These are phyloP conservation scores for Saccharomyces hybrid DNA, from an alignment of 1,139 yeast genomes.

Conservation along the genomic window DNA sequence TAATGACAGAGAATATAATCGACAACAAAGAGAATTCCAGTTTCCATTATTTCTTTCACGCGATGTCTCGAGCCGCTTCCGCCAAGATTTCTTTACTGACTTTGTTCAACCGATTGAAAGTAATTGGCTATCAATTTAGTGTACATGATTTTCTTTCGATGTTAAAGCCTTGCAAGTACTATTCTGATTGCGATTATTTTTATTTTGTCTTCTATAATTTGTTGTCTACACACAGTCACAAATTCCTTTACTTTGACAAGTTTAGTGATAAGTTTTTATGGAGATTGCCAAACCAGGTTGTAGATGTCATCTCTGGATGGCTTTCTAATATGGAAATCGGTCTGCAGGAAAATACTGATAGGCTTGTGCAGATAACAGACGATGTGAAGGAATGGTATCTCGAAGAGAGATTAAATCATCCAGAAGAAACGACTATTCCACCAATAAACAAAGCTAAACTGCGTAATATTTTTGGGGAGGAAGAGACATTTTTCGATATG, in stretches of 20 bases:
- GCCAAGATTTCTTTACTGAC: not conserved
- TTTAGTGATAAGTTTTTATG: not conserved
- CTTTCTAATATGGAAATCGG: not conserved
- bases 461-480: not conserved
- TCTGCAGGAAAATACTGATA: not conserved
- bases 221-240: not conserved
- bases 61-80: not conserved
- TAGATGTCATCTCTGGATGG: not conserved
- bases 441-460: not conserved
- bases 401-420: not conserved
- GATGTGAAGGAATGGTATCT: not conserved
- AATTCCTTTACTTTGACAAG: slow-evolving; percentile 2
- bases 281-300: not conserved
- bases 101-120: slow-evolving; percentile 1
- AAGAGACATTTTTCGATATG: not conserved
- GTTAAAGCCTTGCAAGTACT: slow-evolving; percentile 11
- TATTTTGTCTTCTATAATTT: slow-evolving; percentile 14
- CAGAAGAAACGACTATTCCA: not conserved
- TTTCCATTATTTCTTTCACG: slow-evolving; percentile 5
- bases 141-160: slow-evolving; percentile 13
- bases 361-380: not conserved
- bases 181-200: slow-evolving; percentile 7
- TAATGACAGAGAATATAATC: slow-evolving; percentile 7
- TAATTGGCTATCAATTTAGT: slow-evolving; percentile 8
- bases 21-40: slow-evolving; percentile 6